phyloP scores from a whole-genome alignment of 2,329 filamentous ascomycete genomes.

The Cladophialophora psammophila region DNA sequence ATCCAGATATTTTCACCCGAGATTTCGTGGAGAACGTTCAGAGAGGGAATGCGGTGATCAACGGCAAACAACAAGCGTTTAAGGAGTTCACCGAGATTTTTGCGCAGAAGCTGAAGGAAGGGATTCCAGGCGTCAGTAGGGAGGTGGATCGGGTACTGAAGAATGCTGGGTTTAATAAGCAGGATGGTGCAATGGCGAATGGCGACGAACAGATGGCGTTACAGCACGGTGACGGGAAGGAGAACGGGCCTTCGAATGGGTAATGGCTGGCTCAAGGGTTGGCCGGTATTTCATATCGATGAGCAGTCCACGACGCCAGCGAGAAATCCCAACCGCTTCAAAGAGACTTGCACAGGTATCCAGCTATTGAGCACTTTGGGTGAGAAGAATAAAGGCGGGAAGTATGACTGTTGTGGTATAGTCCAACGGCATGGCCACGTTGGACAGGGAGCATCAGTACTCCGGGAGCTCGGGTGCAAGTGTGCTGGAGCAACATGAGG shows the following conservation, averaged over 20 bases:
- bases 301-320: not conserved
- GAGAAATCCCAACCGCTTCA: not conserved
- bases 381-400: not conserved
- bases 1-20: constrained; percentile 71
- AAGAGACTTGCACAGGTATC: not conserved
- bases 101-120: constrained; percentile 64
- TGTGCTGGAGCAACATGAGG: not conserved
- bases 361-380: not conserved
- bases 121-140: constrained; percentile 63
- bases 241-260: not conserved
- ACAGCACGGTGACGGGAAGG: not conserved
- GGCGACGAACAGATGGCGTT: constrained; percentile 13
- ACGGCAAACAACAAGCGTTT: constrained; percentile 67
- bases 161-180: constrained; percentile 41
- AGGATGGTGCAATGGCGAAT: not conserved
- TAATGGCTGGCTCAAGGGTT: not conserved
- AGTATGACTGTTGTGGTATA: not conserved
- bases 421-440: no score
- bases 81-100: constrained; percentile 65
- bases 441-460: no score
- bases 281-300: not conserved
- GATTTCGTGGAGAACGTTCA: constrained; percentile 71
- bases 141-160: constrained; percentile 62
- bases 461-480: not conserved
- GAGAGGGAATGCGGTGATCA: constrained; percentile 67